Conservation (phyloP, 1,284 basidiomycete genomes). For the Ceratobasidium sp. region DNA sequence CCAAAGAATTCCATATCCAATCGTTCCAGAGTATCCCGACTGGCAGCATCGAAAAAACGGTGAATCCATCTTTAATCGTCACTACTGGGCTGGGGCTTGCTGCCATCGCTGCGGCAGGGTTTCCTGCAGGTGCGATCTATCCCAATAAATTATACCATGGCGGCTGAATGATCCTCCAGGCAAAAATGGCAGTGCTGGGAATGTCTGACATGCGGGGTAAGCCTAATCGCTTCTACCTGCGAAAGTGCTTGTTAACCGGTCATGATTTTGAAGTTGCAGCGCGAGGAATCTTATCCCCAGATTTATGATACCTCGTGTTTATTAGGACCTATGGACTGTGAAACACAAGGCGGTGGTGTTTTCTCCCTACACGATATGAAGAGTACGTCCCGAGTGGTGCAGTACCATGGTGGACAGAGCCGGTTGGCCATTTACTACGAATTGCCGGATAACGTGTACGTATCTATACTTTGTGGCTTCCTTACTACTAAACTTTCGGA, state of each 20-base stretch:
- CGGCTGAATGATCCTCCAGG: not conserved
- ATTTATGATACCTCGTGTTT: constrained; percentile 17
- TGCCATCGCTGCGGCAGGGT: constrained; percentile 31
- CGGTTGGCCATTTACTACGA: constrained; percentile 23
- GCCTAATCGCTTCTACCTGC: not conserved
- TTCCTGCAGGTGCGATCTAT: constrained; percentile 18
- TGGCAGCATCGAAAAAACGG: constrained; percentile 26
- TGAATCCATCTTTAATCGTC: constrained; percentile 35
- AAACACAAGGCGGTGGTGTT: constrained; percentile 16
- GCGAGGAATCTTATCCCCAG: constrained; percentile 19
- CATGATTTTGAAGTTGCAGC: not conserved
- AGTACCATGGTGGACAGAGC: not conserved
- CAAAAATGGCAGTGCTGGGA: constrained; percentile 38
- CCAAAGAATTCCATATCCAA: constrained; percentile 19
- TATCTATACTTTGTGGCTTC: not conserved
- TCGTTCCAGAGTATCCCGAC: constrained; percentile 25
- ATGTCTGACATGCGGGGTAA: constrained; percentile 23
- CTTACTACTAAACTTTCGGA: not conserved
- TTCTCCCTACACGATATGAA: constrained; percentile 21
- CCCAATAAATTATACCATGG: no score
- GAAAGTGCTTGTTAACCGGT: not conserved
- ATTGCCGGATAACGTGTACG: constrained; percentile 5
- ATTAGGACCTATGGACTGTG: constrained; percentile 16
- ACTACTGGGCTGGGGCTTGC: constrained; percentile 34
- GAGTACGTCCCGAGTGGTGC: not conserved